Conservation (phyloP, 176 grass and related monocot species). For the Urochloa ruziziensis region DNA sequence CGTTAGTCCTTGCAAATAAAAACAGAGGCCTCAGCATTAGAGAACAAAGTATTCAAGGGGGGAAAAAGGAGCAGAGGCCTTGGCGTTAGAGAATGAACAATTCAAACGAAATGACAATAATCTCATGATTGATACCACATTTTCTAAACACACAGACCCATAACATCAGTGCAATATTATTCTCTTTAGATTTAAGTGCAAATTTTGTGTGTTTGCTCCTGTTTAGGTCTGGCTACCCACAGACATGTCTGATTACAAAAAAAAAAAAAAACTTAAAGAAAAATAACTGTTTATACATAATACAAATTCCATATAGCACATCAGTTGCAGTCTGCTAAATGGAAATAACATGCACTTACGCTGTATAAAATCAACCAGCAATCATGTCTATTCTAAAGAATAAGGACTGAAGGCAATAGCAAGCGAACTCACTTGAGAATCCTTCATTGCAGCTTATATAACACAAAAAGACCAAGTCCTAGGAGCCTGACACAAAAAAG, state of each 20-base stretch:
- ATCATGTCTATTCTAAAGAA: constrained; percentile 6
- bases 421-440: constrained; percentile 45
- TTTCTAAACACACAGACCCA: background rate
- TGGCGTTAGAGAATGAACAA: background rate
- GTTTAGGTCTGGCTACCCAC: background rate
- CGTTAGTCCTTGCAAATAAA: constrained; percentile 13
- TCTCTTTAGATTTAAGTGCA: constrained; percentile 5
- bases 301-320: background rate
- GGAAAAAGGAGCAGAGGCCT: too few species aligned
- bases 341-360: background rate
- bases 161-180: background rate
- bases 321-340: background rate
- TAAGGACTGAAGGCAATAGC: background rate
- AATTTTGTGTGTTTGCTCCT: background rate
- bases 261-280: constrained; percentile 4
- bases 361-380: background rate
- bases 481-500: constrained; percentile 23
- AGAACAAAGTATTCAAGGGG: background rate
- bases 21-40: background rate
- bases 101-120: background rate
- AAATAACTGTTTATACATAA: background rate
- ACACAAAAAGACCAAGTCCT: constrained; percentile 8
- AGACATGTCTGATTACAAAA: background rate
- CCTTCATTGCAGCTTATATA: constrained; percentile 63
- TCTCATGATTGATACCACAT: background rate